These are phyloP conservation scores for Fusarium secorum DNA, from an alignment of 2,329 filamentous ascomycete genomes.

Conservation along the genomic window DNA sequence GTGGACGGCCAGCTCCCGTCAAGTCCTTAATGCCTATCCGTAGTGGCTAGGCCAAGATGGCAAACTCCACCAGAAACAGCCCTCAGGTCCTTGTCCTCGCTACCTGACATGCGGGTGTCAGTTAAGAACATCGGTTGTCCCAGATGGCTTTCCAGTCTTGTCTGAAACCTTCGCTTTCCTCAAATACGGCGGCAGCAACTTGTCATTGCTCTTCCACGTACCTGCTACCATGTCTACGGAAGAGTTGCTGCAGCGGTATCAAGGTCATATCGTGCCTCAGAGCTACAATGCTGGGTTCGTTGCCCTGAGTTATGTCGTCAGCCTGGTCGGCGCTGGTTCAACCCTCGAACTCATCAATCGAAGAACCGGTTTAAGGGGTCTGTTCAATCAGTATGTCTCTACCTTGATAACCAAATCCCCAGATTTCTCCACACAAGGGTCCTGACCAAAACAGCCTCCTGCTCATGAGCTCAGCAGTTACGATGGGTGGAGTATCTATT, in stretches of 20 bases:
- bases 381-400: constrained; percentile 70
- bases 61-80: constrained; percentile 30
- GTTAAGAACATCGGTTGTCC: constrained; percentile 35
- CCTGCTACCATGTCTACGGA: constrained; percentile 35
- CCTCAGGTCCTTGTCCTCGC: not conserved
- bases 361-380: constrained; percentile 72
- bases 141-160: not conserved
- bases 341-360: constrained; percentile 84
- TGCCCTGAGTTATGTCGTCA: constrained; percentile 77
- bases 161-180: constrained; percentile 7
- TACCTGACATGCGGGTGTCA: constrained; percentile 7
- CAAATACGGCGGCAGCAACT: constrained; percentile 16
- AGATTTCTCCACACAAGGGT: not conserved
- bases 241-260: constrained; percentile 51
- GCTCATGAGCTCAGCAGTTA: constrained; percentile 68
- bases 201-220: constrained; percentile 14
- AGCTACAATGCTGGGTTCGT: constrained; percentile 69
- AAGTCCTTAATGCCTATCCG: constrained; percentile 2
- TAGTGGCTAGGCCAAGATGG: constrained; percentile 12
- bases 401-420: not conserved
- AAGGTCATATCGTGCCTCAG: constrained; percentile 56
- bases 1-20: constrained; percentile 7
- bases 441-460: constrained; percentile 59
- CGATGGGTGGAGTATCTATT: constrained; percentile 77
- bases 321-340: constrained; percentile 77